These are phyloP conservation scores for Geotrichum aggregatum DNA, from an alignment of 1,139 yeast genomes.

Conservation along the genomic window DNA sequence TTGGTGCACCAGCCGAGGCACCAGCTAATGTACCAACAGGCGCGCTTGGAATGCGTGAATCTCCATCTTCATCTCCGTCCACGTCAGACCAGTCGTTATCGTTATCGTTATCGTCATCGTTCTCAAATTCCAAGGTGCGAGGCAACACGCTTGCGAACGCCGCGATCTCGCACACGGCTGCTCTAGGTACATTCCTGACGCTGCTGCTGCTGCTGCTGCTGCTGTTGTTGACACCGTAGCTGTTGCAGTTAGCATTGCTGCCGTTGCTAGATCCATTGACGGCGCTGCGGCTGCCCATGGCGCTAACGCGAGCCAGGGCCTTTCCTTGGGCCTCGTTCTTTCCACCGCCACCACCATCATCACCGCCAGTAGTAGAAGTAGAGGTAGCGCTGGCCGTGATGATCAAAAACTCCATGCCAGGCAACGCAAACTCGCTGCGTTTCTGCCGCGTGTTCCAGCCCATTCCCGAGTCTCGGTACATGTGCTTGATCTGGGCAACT, in stretches of 20 bases:
- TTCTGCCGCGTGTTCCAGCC: constrained; percentile 47
- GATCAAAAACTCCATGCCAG: constrained; percentile 44
- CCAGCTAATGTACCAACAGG: neutral
- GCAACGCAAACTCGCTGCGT: constrained; percentile 46
- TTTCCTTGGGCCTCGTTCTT: no score
- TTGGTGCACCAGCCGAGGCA: no score
- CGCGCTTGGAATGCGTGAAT: neutral
- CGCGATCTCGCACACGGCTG: constrained; percentile 27
- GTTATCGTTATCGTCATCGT: constrained; percentile 13
- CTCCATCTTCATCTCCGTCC: neutral
- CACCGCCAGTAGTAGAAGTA: neutral
- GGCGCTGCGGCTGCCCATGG: no score
- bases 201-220: no score
- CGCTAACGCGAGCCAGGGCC: no score
- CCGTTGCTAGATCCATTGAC: constrained; percentile 3
- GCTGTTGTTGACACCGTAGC: no score
- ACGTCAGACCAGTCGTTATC: constrained; percentile 19
- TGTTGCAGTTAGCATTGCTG: neutral
- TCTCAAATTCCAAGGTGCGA: constrained; percentile 28
- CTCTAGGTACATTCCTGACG: no score
- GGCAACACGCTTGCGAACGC: constrained; percentile 47
- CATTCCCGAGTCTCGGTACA: constrained; percentile 39
- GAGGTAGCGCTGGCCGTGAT: constrained; percentile 20
- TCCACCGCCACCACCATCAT: neutral
- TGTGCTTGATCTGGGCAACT: constrained; percentile 29